Evolutionary conservation across 1,284 basidiomycete genomes (phyloP), one percentile per base, ranked within the genome.

Genomic region (Ustilago nuda): DNA sequence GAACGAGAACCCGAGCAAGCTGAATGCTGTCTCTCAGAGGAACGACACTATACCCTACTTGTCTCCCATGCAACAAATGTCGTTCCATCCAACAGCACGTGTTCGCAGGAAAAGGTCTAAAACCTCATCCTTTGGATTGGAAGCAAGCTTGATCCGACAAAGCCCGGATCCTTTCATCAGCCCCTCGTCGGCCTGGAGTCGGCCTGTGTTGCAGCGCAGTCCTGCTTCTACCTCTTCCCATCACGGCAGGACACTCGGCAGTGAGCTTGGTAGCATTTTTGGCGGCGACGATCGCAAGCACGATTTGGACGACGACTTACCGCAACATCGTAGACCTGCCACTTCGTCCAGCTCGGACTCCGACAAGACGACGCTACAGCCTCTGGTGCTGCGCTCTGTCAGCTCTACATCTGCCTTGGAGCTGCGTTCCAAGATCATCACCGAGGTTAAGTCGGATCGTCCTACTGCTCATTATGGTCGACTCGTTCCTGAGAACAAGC

Each of bases 181-280:
- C 43, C 15, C 39, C 33, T 53, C 61, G 15, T 36, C 33, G 19
- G 56, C 56, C 12, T 43, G 48, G 48, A 30, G 56, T 32, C 61
- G 58, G 7, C 60, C 48, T 2, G 39, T 8, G 15, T 3, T 55
- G 27, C 30, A 32, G 17, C 64, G 50, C 13, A 67, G 57, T 23
- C 64, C 64, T 13, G 48, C 53, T 7, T 72, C 70, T 5, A 45
- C 39, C 13, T 56, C 56, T 51, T 64, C 70, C 4, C 39, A 67
- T 19, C 67, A 66, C 15, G 75, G 66, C n/a, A 56, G 72, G 19
- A 78, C 73, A 13, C 61, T 82, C 15, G 80, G 73, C 9, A 82
- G 80, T 52, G 81, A 82, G 72, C 72, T 82, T 11, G 79, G 81
- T n/a, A 82, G 80, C 67, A 70, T 80, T 58, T 76, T 75, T 56